Evolutionary conservation across 306 rosid genomes (phyloP).

Genomic region (Astragalus glycyphyllos): DNA sequence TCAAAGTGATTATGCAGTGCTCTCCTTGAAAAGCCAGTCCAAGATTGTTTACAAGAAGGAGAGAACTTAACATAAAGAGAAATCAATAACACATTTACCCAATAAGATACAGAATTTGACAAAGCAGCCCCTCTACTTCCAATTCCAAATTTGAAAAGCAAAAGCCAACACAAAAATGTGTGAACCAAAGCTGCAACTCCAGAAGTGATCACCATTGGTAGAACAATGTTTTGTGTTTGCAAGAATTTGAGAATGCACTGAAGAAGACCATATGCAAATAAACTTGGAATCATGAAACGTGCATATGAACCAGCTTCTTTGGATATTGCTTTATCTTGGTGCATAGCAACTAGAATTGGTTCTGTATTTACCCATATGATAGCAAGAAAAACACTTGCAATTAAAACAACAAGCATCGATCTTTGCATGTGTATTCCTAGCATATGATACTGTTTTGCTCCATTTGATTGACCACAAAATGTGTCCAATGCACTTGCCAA

Average conservation of each 20-base stretch:
- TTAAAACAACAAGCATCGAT: slow-evolving; percentile 56
- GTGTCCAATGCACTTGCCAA: slow-evolving; percentile 76
- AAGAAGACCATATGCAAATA: slow-evolving; percentile 67
- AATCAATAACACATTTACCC: slow-evolving; percentile 60
- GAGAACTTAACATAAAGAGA: slow-evolving; percentile 57
- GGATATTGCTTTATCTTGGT: slow-evolving; percentile 43
- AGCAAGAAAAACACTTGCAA: slow-evolving; percentile 50
- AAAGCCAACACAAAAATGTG: slow-evolving; percentile 58
- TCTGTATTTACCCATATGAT: slow-evolving; percentile 62
- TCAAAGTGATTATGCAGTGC: slow-evolving; percentile 46
- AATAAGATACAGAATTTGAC: slow-evolving; percentile 60
- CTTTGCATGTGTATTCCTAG: slow-evolving; percentile 71
- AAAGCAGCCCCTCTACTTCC: slow-evolving; percentile 70
- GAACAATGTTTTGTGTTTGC: slow-evolving; percentile 67
- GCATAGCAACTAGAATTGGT: slow-evolving; percentile 35
- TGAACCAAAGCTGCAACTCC: slow-evolving; percentile 57
- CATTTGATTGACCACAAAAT: slow-evolving; percentile 77
- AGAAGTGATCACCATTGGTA: slow-evolving; percentile 65
- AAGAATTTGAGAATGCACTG: slow-evolving; percentile 66
- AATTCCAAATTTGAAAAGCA: slow-evolving; percentile 59
- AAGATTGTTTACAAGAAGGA: slow-evolving; percentile 59
- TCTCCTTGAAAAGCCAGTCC: slow-evolving; percentile 65
- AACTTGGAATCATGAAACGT: slow-evolving; percentile 60
- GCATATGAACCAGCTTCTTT: slow-evolving; percentile 71
- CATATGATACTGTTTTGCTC: slow-evolving; percentile 52